Evolutionary conservation across 2,329 filamentous ascomycete species (phyloP), one percentile per base, ranked within the genome.

Genomic region (Metarhizium rileyi): DNA sequence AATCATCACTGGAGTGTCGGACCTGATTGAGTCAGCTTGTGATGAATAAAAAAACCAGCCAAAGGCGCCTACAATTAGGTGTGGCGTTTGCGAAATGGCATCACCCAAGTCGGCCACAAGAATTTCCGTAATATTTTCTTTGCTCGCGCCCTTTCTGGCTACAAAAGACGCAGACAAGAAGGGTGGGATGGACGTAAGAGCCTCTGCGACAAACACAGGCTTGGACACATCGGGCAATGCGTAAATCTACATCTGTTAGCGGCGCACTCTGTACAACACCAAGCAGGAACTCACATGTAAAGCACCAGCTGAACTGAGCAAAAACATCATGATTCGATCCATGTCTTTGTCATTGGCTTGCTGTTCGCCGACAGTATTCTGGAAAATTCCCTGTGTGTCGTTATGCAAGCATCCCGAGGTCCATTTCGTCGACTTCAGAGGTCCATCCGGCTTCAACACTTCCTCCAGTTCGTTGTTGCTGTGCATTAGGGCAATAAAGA

Each of bases 21-120:
- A 90, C 71, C 86, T 53, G 33, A 16, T 9, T 27, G 7, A 53
- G 53, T 44, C 5, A 40, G 27, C 4, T 23, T 44, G 9, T 27
- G 9, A 44, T n/a, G n/a, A n/a, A n/a, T n/a, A 23, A 2, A 30
- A 18, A 9, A 7, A 5, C 27, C 16, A 33, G 5, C 3, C 26
- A 8, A 14, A 7, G 3, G 5, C 12, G 25, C 84, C 69, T 71
- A 91, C 87, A 57, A 97, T 83, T 20, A 98, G 72, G 63, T 95
- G 88, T 6, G 91, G 89, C 3, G 78, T 80, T 53, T 78, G 82
- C 22, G 76, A 75, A 9, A 80, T 81, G 4, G 74, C 69, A 60
- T 95, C 88, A 25, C 93, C 93, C 12, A 98, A 76, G 56, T 97
- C 85, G 30, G 90, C 84, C 5, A 96, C 79, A 7, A 95, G 62